Evolutionary conservation across 2,329 filamentous ascomycete genomes (phyloP), one percentile per base, ranked within the genome.

Genomic region (Sporothrix pallida): DNA sequence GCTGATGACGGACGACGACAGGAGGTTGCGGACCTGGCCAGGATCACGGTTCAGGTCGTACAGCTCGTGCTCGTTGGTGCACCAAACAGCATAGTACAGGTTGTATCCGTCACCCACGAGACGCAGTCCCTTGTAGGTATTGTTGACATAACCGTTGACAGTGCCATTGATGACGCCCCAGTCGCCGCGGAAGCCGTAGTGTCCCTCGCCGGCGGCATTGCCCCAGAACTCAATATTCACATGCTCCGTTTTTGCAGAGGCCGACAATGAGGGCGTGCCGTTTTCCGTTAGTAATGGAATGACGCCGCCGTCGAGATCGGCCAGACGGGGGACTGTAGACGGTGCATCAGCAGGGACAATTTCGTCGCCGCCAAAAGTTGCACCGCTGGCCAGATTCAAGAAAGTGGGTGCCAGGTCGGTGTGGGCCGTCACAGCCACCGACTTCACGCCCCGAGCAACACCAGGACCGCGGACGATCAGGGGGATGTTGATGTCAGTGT

Each of bases 371-470:
- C 52, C 52, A 54, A 54, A 54, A 3, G 52, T 0, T 2, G 52
- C 52, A 20, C 52, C 52, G 0, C 83, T 82, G 0, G 81, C 82
- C 13, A 82, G 76, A 1, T 83, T 79, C 62, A 90, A 82, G 6
- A 90, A 7, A 0, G 89, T 91, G 0, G 90, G 89, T 0, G 87
- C 88, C 1, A 92, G 80, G 76, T 91, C 90, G 1, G 89, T 87
- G 77, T 92, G 46, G 90, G 88, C 87, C 0, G 88, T 90, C 23
- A 84, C 78, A 31, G 85, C 79, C 1, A 82, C 80, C 0, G 48
- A 63, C 15, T 79, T 80, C 6, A 82, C 75, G 0, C 84, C 84
- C 9, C 79, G 75, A 37, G 31, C 31, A 37, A 37, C 31, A 37
- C 31, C 31, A 6, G 31, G 31, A 7, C 31, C 31, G 31, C 31